Base-by-base conservation (phyloP, 2,329 filamentous ascomycete genomes). In the Delphinella strobiligena region DNA sequence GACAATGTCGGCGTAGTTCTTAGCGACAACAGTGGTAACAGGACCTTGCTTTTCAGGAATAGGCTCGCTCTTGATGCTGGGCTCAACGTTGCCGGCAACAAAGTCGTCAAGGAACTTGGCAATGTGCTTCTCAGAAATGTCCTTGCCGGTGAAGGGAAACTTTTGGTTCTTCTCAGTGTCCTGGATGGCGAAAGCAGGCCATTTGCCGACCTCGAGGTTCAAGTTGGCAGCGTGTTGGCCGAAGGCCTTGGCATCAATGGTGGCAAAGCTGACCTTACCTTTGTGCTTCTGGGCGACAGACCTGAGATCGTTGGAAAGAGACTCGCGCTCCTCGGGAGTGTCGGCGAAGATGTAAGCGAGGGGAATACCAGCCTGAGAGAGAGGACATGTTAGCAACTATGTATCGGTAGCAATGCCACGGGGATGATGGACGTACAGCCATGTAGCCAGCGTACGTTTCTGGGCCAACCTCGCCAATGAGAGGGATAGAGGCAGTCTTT, bases 51-150 rank as follows among this genome's bases (percentile, higher is more conserved):
- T 84, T 49, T 75, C 82, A 47, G 91, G 91, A 52, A 96, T 80
- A 42, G 87, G 84, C 75, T 98, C 91, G 48, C 88, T 95, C 78
- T 98, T 98, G 76, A 98, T 82, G 74, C 84, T 93, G 54, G 91
- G 84, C 64, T 93, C 80, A 50, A 96, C 63, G 74, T 93, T 93
- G 67, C 88, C 91, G 46, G 75, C 74, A 44, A 79, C 68, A 61
- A 88, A 95, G 52, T 91, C 78, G 49, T 91, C 75, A 44, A 95
- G 82, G 61, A 96, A 98, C 52, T 78, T 68, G 62, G 73, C 75
- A 56, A 98, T 81, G 49, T 74, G 68, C 61, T 80, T 75, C 53
- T 74, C 67, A 50, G 75, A 82, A 54, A 98, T 75, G 63, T 84
- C 76, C 68, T 80, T 78, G 40, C 54, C 52, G 42, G 51, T 45